Evolutionary conservation across 164 flowering plant genomes (phyloP).

Genomic region (Vitis rotundifolia): DNA sequence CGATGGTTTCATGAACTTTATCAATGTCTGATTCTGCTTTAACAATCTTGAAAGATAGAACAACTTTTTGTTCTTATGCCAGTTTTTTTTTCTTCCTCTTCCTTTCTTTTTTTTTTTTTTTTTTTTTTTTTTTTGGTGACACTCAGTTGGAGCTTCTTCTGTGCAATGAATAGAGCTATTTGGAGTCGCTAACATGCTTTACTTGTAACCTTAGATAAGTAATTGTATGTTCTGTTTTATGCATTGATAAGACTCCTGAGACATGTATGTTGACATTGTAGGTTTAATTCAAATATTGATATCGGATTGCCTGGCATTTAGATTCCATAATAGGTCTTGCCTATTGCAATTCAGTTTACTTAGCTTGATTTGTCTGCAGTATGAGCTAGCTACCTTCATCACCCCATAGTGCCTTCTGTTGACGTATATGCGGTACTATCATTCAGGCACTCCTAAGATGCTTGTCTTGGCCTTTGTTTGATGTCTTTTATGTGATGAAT

Average conservation of each 20-base stretch:
- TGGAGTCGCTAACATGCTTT: not conserved
- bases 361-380: too few species aligned
- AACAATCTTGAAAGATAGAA: not conserved
- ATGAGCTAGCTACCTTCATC: too few species aligned
- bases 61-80: conserved; percentile 24
- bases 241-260: not conserved
- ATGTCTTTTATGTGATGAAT: too few species aligned
- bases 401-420: too few species aligned
- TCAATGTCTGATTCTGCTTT: not conserved
- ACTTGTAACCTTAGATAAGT: not conserved
- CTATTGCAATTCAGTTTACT: too few species aligned
- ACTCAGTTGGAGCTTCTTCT: not conserved
- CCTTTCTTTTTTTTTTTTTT: not conserved
- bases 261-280: not conserved
- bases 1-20: not conserved
- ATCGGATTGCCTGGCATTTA: not conserved
- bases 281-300: not conserved
- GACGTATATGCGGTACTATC: too few species aligned
- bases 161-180: not conserved
- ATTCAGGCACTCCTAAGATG: too few species aligned
- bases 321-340: not conserved
- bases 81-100: conserved; percentile 7
- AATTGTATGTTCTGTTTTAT: not conserved
- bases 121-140: not conserved
- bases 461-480: too few species aligned